Conservation (phyloP, 1,139 yeast species). For the Yamadazyma conglobata region DNA sequence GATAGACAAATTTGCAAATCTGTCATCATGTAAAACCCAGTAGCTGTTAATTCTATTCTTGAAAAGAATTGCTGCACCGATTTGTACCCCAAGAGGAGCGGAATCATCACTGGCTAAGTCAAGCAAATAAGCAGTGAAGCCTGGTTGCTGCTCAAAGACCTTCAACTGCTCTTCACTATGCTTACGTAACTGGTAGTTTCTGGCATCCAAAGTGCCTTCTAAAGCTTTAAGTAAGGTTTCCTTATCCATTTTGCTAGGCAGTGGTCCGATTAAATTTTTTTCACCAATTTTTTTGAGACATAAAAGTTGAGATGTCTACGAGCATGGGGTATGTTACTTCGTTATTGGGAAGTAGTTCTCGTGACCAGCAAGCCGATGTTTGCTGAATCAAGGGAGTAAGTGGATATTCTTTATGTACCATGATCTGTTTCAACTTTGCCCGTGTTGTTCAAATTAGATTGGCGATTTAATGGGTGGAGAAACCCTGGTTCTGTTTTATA, state of each 20-base stretch:
- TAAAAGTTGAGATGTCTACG: too few species aligned
- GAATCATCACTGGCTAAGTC: slow-evolving; percentile 48
- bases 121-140: slow-evolving; percentile 56
- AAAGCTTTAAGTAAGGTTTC: slow-evolving; percentile 39
- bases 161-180: slow-evolving; percentile 41
- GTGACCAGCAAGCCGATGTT: too few species aligned
- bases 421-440: too few species aligned
- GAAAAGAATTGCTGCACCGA: slow-evolving; percentile 65
- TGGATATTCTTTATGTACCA: too few species aligned
- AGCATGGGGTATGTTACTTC: too few species aligned
- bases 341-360: too few species aligned
- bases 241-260: slow-evolving; percentile 46
- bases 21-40: slow-evolving; percentile 51
- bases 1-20: slow-evolving; percentile 28
- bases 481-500: too few species aligned
- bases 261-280: too few species aligned
- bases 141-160: slow-evolving; percentile 45
- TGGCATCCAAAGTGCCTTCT: slow-evolving; percentile 43
- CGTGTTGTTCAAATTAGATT: too few species aligned
- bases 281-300: too few species aligned
- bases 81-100: slow-evolving; percentile 47
- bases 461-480: too few species aligned
- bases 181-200: slow-evolving; percentile 32
- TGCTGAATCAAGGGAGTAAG: too few species aligned
- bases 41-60: slow-evolving; percentile 58